A percentile compares a stretch with the other conserved stretches of the same genome.
Evolutionary conservation across 139 green algal species (phyloP).

Genomic region (Mesotaenium endlicherianum): DNA sequence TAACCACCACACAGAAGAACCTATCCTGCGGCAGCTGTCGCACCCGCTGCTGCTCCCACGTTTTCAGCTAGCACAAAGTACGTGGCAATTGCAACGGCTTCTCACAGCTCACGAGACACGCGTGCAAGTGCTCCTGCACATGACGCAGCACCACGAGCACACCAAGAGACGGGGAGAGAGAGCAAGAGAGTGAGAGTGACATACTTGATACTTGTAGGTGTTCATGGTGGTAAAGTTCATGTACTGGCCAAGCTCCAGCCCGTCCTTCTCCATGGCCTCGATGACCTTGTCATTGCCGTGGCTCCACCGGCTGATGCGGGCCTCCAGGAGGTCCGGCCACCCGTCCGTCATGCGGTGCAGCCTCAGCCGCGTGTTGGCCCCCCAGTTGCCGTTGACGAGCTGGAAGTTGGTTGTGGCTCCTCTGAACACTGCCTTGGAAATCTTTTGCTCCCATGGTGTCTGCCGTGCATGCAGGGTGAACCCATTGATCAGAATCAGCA

Average conservation of each 20-base stretch:
- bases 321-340: conserved; percentile 9
- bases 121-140: neutral
- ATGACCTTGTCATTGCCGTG: neutral
- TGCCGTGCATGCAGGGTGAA: neutral
- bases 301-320: conserved; percentile 8
- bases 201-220: conserved; percentile 32
- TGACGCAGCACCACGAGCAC: no score
- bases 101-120: neutral
- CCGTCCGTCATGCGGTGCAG: conserved; percentile 23
- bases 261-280: conserved; percentile 4
- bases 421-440: conserved; percentile 13
- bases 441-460: conserved; percentile 26
- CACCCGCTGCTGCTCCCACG: neutral
- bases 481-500: no score
- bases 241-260: neutral
- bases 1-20: neutral
- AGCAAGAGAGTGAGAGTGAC: neutral
- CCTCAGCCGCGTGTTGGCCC: conserved; percentile 17
- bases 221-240: conserved; percentile 35
- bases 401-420: conserved; percentile 25
- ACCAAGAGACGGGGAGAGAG: no score
- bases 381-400: conserved; percentile 27
- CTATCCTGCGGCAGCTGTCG: neutral
- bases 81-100: neutral
- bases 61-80: no score